These are phyloP conservation scores for Rhododendron vialii DNA, from an alignment of 148 eudicot species.

Conservation along the genomic window DNA sequence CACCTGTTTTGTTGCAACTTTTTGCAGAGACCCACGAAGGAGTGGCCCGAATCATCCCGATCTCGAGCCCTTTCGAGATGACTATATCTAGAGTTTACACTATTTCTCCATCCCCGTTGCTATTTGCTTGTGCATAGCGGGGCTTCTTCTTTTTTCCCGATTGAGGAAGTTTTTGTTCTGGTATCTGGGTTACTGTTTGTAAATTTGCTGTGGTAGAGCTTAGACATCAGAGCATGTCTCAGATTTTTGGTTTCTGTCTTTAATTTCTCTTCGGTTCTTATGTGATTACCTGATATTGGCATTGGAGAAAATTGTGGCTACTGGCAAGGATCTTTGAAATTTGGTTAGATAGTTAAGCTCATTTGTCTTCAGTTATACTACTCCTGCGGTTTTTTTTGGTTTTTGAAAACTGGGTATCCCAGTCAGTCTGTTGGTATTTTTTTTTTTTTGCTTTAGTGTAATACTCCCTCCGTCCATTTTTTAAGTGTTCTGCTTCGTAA, in stretches of 20 bases:
- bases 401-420: too few relatives aligned
- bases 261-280: not conserved
- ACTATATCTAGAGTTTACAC: constrained; percentile 34
- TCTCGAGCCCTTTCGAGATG: constrained; percentile 66
- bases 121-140: not conserved
- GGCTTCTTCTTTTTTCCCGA: too few relatives aligned
- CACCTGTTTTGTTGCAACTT: not conserved
- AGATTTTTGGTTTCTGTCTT: not conserved
- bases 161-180: not conserved
- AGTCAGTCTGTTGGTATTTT: too few relatives aligned
- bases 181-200: not conserved
- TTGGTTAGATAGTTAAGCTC: too few relatives aligned
- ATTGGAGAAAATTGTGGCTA: not conserved
- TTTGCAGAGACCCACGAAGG: constrained; percentile 51
- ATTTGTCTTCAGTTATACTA: too few relatives aligned
- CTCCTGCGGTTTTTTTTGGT: too few relatives aligned
- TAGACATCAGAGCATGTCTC: not conserved
- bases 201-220: not conserved
- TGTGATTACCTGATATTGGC: not conserved
- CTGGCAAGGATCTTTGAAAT: not conserved
- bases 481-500: too few relatives aligned
- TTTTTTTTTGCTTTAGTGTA: too few relatives aligned
- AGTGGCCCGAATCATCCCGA: constrained; percentile 81
- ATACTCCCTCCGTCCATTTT: too few relatives aligned
- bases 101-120: not conserved